Percentiles rank a stretch among this genome's conserved stretches.
Evolutionary conservation across 352 stramenopile species (phyloP).

Genomic region (Phytopythium ostracodes): DNA sequence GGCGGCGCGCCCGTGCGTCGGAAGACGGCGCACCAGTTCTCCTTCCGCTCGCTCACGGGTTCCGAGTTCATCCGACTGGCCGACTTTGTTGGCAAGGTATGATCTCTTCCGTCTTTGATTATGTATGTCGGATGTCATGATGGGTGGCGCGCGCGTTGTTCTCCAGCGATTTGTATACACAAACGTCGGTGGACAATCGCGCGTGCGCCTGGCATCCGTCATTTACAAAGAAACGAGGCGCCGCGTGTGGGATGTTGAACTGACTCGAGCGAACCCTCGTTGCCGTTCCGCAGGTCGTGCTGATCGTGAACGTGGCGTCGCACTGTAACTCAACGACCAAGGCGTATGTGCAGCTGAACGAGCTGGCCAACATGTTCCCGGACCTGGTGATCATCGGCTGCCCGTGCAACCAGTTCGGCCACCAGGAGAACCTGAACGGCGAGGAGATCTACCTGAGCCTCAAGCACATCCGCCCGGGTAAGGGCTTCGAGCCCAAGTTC

Average conservation of each 20-base stretch:
- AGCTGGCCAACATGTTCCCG: conserved; percentile 53
- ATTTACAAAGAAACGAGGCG: not conserved
- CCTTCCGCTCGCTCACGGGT: conserved; percentile 61
- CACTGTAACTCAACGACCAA: conserved; percentile 80
- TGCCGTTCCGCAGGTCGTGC: conserved; percentile 19
- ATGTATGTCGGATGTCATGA: too few relatives aligned
- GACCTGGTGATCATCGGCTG: conserved; percentile 71
- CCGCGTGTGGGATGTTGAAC: not conserved
- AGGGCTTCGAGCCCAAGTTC: conserved; percentile 68
- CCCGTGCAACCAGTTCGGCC: conserved; percentile 79
- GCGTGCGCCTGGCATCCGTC: not conserved
- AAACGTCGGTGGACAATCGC: not conserved
- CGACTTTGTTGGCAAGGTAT: conserved; percentile 57
- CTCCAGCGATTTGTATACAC: not conserved
- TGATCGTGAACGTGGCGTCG: conserved; percentile 79
- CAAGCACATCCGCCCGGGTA: conserved; percentile 66
- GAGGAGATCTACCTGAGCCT: conserved; percentile 77
- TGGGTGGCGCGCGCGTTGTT: not conserved
- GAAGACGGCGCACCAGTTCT: conserved; percentile 74
- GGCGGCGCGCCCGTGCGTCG: conserved; percentile 14
- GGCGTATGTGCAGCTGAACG: conserved; percentile 69
- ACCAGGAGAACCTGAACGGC: conserved; percentile 79
- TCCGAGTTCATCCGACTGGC: conserved; percentile 60
- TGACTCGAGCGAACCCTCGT: not conserved
- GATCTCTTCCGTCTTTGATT: not conserved